A percentile compares a stretch with the other conserved stretches of the same genome.
These are phyloP conservation scores for Metschnikowia baotianmanensis DNA, from an alignment of 805 yeast genomes.

Conservation along the genomic window DNA sequence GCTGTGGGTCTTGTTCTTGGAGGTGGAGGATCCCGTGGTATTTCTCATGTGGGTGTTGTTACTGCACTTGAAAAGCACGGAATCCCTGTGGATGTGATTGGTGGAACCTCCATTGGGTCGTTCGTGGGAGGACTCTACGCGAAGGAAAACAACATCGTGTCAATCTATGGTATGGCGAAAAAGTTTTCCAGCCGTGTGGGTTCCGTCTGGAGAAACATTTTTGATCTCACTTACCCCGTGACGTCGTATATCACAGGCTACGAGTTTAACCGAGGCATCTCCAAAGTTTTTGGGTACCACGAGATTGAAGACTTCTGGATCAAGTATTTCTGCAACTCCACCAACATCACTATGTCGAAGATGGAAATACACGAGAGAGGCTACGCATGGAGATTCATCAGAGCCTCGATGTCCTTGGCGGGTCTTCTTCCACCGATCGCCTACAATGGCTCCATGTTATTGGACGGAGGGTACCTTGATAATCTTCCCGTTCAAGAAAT, in stretches of 20 bases:
- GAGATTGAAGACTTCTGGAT: constrained; percentile 97
- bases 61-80: constrained; percentile 88
- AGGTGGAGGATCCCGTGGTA: constrained; percentile 97
- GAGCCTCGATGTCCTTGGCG: constrained; percentile 96
- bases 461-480: constrained; percentile 96
- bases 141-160: constrained; percentile 84
- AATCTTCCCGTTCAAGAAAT: constrained; percentile 90
- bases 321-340: constrained; percentile 82
- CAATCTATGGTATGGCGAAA: constrained; percentile 86
- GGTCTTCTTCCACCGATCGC: constrained; percentile 88
- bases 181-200: constrained; percentile 80
- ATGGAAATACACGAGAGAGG: constrained; percentile 95
- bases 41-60: constrained; percentile 89
- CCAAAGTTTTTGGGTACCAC: constrained; percentile 91
- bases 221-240: constrained; percentile 89
- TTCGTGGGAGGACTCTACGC: constrained; percentile 96
- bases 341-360: constrained; percentile 89
- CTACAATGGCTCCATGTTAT: constrained; percentile 85
- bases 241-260: constrained; percentile 97
- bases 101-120: constrained; percentile 96
- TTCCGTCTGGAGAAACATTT: constrained; percentile 77
- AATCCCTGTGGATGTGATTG: constrained; percentile 88
- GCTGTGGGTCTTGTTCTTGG: constrained; percentile 94
- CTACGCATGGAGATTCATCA: constrained; percentile 89
- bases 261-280: constrained; percentile 94